These are phyloP conservation scores for Chalciporus chontae DNA, from an alignment of 768 basidiomycete genomes.

Conservation along the genomic window DNA sequence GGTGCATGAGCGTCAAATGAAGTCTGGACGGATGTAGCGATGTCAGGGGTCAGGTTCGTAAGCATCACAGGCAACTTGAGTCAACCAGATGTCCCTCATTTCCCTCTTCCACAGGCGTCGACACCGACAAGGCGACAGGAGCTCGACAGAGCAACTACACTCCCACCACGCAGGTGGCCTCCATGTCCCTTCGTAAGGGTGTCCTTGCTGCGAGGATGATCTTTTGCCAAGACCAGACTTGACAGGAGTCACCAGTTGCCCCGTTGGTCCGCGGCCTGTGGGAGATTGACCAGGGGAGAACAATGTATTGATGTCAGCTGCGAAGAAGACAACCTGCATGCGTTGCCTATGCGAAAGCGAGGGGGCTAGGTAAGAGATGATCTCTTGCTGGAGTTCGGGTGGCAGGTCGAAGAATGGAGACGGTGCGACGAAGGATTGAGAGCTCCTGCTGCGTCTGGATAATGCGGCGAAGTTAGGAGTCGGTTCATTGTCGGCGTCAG, in stretches of 20 bases:
- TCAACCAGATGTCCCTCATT: conserved; percentile 46
- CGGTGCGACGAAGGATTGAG: conserved; percentile 3
- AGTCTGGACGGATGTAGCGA: not conserved
- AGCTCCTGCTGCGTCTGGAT: conserved; percentile 6
- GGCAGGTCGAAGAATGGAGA: conserved; percentile 45
- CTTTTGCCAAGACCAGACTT: conserved; percentile 8
- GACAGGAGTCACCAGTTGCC: conserved; percentile 2
- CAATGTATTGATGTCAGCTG: conserved; percentile 44
- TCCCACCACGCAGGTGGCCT: conserved; percentile 34
- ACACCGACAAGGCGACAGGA: conserved; percentile 23
- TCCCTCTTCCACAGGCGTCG: conserved; percentile 37
- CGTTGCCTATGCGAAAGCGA: conserved; percentile 53
- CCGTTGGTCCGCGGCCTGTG: conserved; percentile 3
- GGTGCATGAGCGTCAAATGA: not conserved
- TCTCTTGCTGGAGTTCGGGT: conserved; percentile 52
- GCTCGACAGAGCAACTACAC: conserved; percentile 25
- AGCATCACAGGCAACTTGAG: conserved; percentile 41
- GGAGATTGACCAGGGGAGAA: conserved; percentile 31
- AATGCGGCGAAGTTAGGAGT: not conserved
- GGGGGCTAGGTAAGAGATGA: conserved; percentile 57
- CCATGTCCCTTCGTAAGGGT: conserved; percentile 31
- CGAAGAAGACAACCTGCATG: conserved; percentile 49
- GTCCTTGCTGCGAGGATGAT: conserved; percentile 3
- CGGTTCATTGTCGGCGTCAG: not conserved
- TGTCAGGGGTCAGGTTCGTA: conserved; percentile 34